These are phyloP conservation scores for Flaveria sonorensis DNA, from an alignment of 129 eudicot species.

Conservation along the genomic window DNA sequence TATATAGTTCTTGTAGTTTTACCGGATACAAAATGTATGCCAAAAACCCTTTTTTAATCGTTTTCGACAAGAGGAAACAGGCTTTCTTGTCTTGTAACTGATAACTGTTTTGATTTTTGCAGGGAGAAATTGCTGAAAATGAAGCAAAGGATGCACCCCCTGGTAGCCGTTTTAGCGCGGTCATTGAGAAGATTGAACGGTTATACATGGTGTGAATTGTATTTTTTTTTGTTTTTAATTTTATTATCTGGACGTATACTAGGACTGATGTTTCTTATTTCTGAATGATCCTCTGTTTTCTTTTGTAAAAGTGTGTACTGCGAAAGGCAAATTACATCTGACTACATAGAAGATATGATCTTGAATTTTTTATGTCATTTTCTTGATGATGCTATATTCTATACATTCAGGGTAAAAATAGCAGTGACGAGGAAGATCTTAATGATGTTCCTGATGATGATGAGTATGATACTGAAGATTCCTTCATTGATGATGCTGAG, in stretches of 20 bases:
- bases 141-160: constrained; percentile 70
- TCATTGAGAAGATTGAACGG: constrained; percentile 97
- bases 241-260: neutral
- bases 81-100: neutral
- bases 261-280: neutral
- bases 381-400: constrained; percentile 11
- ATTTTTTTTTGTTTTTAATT: neutral
- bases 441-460: constrained; percentile 93
- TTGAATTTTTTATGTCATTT: constrained; percentile 17
- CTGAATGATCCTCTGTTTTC: constrained; percentile 1
- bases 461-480: constrained; percentile 97
- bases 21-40: constrained; percentile 11
- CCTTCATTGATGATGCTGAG: constrained; percentile 92
- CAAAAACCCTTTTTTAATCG: neutral
- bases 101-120: constrained; percentile 19
- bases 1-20: neutral
- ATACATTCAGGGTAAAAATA: constrained; percentile 74
- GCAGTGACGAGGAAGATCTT: constrained; percentile 97
- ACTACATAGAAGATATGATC: constrained; percentile 1
- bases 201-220: constrained; percentile 72
- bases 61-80: neutral
- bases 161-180: constrained; percentile 81
- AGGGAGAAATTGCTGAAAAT: constrained; percentile 61
- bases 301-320: constrained; percentile 3
- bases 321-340: neutral